These are phyloP conservation scores for Saussurea involucrata DNA, from an alignment of 129 eudicot genomes.

Conservation along the genomic window DNA sequence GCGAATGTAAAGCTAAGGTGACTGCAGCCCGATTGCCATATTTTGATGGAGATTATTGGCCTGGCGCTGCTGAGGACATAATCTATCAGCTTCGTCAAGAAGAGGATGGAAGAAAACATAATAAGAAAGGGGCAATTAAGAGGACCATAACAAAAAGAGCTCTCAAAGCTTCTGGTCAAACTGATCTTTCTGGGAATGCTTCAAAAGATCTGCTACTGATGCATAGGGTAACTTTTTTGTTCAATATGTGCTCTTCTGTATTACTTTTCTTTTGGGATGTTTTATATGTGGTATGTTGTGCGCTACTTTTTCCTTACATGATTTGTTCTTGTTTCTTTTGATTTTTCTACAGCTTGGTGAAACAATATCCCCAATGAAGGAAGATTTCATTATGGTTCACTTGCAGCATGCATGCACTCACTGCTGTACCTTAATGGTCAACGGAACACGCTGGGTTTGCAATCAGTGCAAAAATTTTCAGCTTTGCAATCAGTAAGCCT, in stretches of 20 bases:
- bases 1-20: constrained; percentile 93
- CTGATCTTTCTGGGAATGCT: constrained; percentile 92
- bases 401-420: constrained; percentile 93
- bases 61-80: constrained; percentile 99
- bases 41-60: constrained; percentile 99
- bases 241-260: background rate
- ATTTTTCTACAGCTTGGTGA: constrained; percentile 80
- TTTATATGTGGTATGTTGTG: background rate
- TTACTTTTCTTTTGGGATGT: background rate
- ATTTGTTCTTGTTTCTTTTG: background rate
- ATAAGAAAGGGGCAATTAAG: constrained; percentile 69
- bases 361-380: constrained; percentile 91
- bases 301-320: background rate
- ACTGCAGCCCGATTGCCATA: constrained; percentile 95
- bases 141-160: constrained; percentile 78
- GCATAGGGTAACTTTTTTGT: constrained; percentile 62
- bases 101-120: constrained; percentile 77
- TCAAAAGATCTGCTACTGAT: constrained; percentile 87
- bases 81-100: constrained; percentile 78
- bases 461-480: constrained; percentile 80
- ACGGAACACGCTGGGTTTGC: constrained; percentile 95
- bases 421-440: constrained; percentile 81
- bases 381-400: constrained; percentile 99
- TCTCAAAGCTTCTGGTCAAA: constrained; percentile 80
- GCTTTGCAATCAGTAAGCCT: constrained; percentile 77